Evolutionary conservation across 768 basidiomycete species (phyloP).

Genomic region (Dentipellis fragilis): DNA sequence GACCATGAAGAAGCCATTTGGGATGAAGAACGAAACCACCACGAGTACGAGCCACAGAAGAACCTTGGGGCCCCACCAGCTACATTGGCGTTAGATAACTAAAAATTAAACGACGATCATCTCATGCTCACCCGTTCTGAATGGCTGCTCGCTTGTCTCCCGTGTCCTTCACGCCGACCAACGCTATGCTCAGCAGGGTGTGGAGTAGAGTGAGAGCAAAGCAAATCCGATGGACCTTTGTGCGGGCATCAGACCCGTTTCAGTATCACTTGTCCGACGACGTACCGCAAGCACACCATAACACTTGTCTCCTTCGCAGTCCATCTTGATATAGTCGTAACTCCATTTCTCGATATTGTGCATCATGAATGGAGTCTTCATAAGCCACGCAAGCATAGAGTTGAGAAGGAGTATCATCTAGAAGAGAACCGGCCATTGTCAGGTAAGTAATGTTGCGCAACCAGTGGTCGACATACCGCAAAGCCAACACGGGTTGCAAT

Average conservation of each 20-base stretch:
- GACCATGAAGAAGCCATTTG: constrained; percentile 96
- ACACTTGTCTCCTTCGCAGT: constrained; percentile 85
- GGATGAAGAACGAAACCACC: constrained; percentile 83
- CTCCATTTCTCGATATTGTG: constrained; percentile 85
- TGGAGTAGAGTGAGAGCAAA: constrained; percentile 91
- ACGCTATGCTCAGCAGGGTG: constrained; percentile 61
- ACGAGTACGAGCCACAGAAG: constrained; percentile 81
- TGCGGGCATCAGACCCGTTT: background rate
- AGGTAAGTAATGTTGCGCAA: background rate
- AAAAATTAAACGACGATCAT: background rate
- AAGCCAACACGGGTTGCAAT: constrained; percentile 96
- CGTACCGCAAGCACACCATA: constrained; percentile 92
- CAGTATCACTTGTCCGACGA: constrained; percentile 5
- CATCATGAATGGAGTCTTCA: constrained; percentile 85
- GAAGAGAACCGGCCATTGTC: background rate
- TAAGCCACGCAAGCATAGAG: constrained; percentile 93
- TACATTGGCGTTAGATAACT: constrained; percentile 19
- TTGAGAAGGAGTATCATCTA: constrained; percentile 94
- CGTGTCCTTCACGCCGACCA: constrained; percentile 86
- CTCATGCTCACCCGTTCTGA: constrained; percentile 76
- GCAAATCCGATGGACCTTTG: constrained; percentile 90
- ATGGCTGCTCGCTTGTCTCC: constrained; percentile 88
- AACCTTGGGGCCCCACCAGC: constrained; percentile 99
- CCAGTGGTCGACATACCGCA: constrained; percentile 44
- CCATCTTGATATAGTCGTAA: constrained; percentile 98